These are phyloP conservation scores for Phytophthora pini DNA, from an alignment of 352 stramenopile species.

Conservation along the genomic window DNA sequence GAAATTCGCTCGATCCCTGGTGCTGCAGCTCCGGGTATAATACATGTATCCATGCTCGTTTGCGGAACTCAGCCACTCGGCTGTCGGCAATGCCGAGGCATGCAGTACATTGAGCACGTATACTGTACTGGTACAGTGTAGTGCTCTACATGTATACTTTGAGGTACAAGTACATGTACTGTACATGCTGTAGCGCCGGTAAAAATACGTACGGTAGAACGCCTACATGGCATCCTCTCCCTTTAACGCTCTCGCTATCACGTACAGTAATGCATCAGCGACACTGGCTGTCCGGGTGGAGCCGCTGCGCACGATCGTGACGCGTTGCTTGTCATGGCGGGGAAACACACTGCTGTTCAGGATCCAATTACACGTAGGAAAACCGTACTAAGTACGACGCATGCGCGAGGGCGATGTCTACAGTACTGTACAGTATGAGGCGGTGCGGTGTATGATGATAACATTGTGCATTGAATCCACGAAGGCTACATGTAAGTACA, in stretches of 20 bases:
- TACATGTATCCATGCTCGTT: no score
- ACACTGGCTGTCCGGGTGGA: conserved; percentile 4
- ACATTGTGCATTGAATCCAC: no score
- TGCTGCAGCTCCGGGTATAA: conserved; percentile 3
- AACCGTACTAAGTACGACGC: not conserved
- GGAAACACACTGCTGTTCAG: conserved; percentile 12
- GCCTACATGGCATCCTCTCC: not conserved
- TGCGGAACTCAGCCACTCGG: no score
- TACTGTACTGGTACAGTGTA: no score
- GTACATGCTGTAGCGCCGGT: not conserved
- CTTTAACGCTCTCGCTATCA: not conserved
- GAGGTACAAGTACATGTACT: not conserved
- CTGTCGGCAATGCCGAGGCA: no score
- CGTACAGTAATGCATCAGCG: not conserved
- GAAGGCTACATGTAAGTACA: no score
- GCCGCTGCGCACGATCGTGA: conserved; percentile 8
- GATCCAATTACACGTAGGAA: conserved; percentile 1
- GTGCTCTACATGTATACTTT: no score
- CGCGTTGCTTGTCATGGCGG: conserved; percentile 20
- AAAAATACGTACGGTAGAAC: not conserved
- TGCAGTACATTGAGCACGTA: no score
- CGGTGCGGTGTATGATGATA: no score
- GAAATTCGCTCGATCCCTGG: not conserved
- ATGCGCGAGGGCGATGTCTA: no score
- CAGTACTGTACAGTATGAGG: no score